phyloP scores from a whole-genome alignment of 768 basidiomycete species.

The Russula foetens region DNA sequence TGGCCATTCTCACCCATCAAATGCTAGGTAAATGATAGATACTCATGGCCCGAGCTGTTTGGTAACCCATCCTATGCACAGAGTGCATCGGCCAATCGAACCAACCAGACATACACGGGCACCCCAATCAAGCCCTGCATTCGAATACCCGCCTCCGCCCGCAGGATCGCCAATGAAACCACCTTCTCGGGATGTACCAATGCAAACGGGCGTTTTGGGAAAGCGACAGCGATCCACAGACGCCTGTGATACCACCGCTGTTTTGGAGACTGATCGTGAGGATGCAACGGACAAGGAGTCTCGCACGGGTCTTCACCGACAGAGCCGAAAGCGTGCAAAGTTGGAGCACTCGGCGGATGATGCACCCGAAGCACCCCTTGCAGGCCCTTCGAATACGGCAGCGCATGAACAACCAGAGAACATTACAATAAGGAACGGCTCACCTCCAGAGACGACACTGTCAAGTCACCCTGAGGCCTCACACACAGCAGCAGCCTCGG shows the following conservation, averaged over 20 bases:
- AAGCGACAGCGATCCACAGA: slow-evolving; percentile 54
- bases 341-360: slow-evolving; percentile 22
- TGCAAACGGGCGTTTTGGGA: slow-evolving; percentile 43
- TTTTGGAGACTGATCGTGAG: slow-evolving; percentile 37
- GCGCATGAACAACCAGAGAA: neutral
- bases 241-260: slow-evolving; percentile 34
- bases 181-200: slow-evolving; percentile 29
- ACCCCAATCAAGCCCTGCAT: slow-evolving; percentile 13
- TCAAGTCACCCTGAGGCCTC: neutral
- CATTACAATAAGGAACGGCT: neutral
- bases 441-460: neutral
- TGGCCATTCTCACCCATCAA: slow-evolving; percentile 3
- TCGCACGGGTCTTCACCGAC: slow-evolving; percentile 34
- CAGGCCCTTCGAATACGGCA: slow-evolving; percentile 7
- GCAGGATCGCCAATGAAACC: slow-evolving; percentile 16
- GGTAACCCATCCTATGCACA: neutral
- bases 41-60: neutral
- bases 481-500: neutral
- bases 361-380: slow-evolving; percentile 12
- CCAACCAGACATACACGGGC: neutral
- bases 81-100: slow-evolving; percentile 3
- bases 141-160: slow-evolving; percentile 19
- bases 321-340: slow-evolving; percentile 47
- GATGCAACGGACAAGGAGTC: slow-evolving; percentile 31
- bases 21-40: slow-evolving; percentile 4